These are phyloP conservation scores for Penicillium arizonense DNA, from an alignment of 495 filamentous ascomycete genomes.

Conservation along the genomic window DNA sequence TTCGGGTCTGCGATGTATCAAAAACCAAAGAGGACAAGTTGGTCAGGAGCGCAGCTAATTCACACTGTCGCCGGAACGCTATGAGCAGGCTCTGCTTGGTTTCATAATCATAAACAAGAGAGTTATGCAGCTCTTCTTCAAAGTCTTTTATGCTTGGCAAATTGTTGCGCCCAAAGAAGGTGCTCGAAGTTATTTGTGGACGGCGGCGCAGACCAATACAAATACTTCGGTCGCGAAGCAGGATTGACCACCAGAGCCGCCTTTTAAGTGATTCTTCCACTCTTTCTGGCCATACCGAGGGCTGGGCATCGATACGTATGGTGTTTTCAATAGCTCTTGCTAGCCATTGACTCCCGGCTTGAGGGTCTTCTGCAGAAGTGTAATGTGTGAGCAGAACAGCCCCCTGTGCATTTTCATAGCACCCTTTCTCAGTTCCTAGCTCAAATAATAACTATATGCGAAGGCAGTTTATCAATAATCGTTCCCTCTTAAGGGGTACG, in stretches of 20 bases:
- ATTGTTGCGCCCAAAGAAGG: conserved; percentile 31
- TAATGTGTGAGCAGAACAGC: conserved; percentile 44
- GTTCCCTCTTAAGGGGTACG: too few species aligned
- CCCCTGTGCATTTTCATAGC: conserved; percentile 39
- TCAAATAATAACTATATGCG: conserved; percentile 26
- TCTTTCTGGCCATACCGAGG: conserved; percentile 8
- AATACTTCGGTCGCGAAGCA: conserved; percentile 50
- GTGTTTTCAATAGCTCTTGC: conserved; percentile 46
- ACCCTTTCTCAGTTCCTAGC: conserved; percentile 25
- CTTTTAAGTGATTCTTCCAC: conserved; percentile 32
- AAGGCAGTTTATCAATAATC: neutral
- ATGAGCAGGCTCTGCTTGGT: conserved; percentile 40
- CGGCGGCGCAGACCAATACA: conserved; percentile 47
- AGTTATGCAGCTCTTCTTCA: conserved; percentile 39
- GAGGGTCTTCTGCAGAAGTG: conserved; percentile 33
- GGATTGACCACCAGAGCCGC: conserved; percentile 50
- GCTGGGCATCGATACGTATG: conserved; percentile 40
- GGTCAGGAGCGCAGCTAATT: conserved; percentile 45
- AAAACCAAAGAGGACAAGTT: conserved; percentile 45
- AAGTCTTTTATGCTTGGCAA: conserved; percentile 39
- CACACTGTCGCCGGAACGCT: conserved; percentile 44
- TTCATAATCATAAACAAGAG: conserved; percentile 39
- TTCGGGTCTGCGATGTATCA: conserved; percentile 19
- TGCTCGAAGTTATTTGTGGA: conserved; percentile 42
- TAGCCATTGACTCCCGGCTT: conserved; percentile 47